Percentiles rank a stretch among this genome's conserved stretches.
These are phyloP conservation scores for Angomonas ambiguus DNA, from an alignment of 208 protist species.

Conservation along the genomic window DNA sequence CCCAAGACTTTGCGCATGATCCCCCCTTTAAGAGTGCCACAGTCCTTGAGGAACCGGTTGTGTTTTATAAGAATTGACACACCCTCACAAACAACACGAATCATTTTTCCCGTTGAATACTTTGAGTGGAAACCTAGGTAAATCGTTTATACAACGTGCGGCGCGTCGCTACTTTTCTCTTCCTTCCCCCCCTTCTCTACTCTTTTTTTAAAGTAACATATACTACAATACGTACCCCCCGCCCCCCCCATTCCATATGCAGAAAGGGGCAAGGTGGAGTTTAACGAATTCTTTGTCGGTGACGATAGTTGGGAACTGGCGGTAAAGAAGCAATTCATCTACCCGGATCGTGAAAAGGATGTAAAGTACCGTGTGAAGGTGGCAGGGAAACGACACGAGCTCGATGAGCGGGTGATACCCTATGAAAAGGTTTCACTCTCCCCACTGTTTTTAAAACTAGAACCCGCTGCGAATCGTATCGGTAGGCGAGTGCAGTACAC, in stretches of 20 bases:
- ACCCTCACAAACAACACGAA: too few species aligned
- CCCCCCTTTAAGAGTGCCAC: constrained; percentile 68
- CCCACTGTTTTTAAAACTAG: constrained; percentile 37
- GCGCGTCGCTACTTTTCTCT: too few species aligned
- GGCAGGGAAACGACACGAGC: not conserved
- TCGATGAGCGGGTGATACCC: constrained; percentile 14
- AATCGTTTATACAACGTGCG: too few species aligned
- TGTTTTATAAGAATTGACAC: constrained; percentile 76
- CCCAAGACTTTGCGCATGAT: constrained; percentile 82
- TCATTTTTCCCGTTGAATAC: not conserved
- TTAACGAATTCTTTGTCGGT: not conserved
- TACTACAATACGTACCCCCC: not conserved
- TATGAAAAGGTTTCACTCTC: constrained; percentile 31
- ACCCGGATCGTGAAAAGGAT: constrained; percentile 25
- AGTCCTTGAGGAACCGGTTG: constrained; percentile 59
- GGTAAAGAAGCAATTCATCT: constrained; percentile 34
- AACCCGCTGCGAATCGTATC: constrained; percentile 12
- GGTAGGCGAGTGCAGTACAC: constrained; percentile 18
- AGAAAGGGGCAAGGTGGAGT: not conserved
- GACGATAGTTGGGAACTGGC: constrained; percentile 22
- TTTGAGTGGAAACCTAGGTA: not conserved
- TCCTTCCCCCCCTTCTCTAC: not conserved
- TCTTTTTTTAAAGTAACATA: not conserved
- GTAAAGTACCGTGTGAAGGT: constrained; percentile 2
- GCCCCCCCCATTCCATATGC: too few species aligned